Conservation (phyloP, 202 grass and related monocot genomes). For the Brachypodium distachyon region DNA sequence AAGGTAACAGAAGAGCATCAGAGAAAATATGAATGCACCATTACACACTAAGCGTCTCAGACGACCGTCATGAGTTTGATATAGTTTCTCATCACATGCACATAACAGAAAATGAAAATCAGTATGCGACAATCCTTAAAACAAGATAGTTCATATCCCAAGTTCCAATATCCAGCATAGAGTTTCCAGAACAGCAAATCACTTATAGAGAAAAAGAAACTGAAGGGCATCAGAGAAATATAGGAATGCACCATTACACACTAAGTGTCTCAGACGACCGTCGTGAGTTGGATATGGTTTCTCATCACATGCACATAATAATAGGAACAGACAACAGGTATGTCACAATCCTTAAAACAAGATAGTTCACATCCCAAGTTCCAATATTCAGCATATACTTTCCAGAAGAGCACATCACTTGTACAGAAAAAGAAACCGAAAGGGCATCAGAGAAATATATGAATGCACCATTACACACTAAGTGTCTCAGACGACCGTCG, state of each 20-base stretch:
- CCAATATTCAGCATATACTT: not conserved
- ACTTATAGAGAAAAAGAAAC: not conserved
- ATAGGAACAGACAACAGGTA: too few species aligned
- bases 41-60: constrained; percentile 65
- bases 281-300: constrained; percentile 58
- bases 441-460: constrained; percentile 46
- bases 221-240: constrained; percentile 38
- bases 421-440: not conserved
- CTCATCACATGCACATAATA: constrained; percentile 58
- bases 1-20: constrained; percentile 22
- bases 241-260: constrained; percentile 53
- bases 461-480: constrained; percentile 57
- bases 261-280: constrained; percentile 67
- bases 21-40: constrained; percentile 50
- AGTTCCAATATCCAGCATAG: not conserved
- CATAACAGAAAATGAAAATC: not conserved
- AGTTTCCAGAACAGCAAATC: not conserved
- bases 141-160: not conserved
- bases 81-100: constrained; percentile 65
- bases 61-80: constrained; percentile 61
- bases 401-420: not conserved
- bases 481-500: constrained; percentile 69
- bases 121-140: not conserved
- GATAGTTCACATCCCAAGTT: too few species aligned
- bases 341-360: too few species aligned